Percentiles rank a stretch among this genome's conserved stretches.
Evolutionary conservation across 1,139 yeast genomes (phyloP).

Genomic region (Hanseniaspora sp.): DNA sequence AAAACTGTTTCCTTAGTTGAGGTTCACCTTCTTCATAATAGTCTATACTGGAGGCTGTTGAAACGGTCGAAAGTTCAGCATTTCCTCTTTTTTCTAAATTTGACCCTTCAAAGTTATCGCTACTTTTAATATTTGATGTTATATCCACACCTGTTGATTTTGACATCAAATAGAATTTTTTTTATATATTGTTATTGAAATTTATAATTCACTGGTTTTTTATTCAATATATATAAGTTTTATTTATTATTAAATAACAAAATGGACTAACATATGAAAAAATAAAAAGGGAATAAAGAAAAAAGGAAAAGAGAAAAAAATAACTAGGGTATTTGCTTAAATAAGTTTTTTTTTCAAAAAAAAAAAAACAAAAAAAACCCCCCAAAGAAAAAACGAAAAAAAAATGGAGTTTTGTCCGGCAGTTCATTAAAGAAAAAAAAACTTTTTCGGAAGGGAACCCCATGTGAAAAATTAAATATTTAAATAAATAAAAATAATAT

Average conservation of each 20-base stretch:
- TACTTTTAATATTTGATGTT: background rate
- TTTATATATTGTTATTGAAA: too few species aligned
- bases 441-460: too few species aligned
- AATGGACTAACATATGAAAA: conserved; percentile 2
- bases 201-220: background rate
- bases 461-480: too few species aligned
- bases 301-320: too few species aligned
- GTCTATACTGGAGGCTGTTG: conserved; percentile 7
- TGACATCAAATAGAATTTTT: background rate
- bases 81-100: conserved; percentile 8
- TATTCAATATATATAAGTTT: too few species aligned
- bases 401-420: too few species aligned
- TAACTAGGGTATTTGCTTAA: too few species aligned
- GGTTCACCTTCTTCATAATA: conserved; percentile 22
- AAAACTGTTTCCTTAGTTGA: conserved; percentile 32
- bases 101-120: background rate
- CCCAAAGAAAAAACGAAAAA: too few species aligned
- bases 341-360: too few species aligned
- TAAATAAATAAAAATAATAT: too few species aligned
- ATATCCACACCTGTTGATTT: background rate
- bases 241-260: background rate
- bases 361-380: too few species aligned
- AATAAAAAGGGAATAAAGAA: background rate
- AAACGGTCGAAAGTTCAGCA: background rate
- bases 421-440: too few species aligned